Evolutionary conservation across 139 green algal species (phyloP).

Genomic region (Tetraselmis striata): DNA sequence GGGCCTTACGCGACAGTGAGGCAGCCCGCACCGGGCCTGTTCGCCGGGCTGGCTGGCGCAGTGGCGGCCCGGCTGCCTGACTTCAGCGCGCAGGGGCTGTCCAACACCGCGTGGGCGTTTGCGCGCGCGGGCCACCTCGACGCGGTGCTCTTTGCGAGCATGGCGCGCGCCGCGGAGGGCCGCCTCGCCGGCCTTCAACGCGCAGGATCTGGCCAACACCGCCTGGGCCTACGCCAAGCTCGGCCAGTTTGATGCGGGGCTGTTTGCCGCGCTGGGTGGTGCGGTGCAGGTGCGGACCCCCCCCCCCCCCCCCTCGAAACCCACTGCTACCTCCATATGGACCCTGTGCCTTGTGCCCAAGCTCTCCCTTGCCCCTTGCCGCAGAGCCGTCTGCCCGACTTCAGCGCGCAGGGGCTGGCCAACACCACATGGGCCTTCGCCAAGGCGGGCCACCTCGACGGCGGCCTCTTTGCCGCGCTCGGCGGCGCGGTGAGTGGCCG

Average conservation of each 20-base stretch:
- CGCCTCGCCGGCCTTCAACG: constrained; percentile 9
- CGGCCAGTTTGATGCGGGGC: constrained; percentile 8
- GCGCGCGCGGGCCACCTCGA: constrained; percentile 1
- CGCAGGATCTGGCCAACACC: constrained; percentile 17
- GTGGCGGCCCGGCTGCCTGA: background rate
- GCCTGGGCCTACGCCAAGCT: constrained; percentile 21
- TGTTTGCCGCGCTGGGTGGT: constrained; percentile 13
- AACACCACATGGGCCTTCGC: constrained; percentile 17
- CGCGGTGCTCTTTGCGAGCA: constrained; percentile 7
- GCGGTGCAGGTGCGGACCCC: too few species aligned
- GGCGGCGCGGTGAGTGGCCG: background rate
- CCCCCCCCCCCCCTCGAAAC: too few species aligned
- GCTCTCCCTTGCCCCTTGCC: too few species aligned
- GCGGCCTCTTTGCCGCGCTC: constrained; percentile 2
- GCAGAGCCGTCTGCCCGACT: constrained; percentile 2
- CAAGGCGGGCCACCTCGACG: constrained; percentile 25
- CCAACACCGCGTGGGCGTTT: constrained; percentile 19
- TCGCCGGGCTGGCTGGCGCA: constrained; percentile 1
- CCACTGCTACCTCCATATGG: too few species aligned
- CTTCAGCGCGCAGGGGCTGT: constrained; percentile 14
- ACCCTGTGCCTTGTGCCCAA: too few species aligned
- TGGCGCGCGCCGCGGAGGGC: background rate
- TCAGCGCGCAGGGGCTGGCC: constrained; percentile 24
- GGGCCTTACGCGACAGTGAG: constrained; percentile 20
- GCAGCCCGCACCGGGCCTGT: background rate